Evolutionary conservation across 164 flowering plant genomes (phyloP).

Genomic region (Berberis vulgaris): DNA sequence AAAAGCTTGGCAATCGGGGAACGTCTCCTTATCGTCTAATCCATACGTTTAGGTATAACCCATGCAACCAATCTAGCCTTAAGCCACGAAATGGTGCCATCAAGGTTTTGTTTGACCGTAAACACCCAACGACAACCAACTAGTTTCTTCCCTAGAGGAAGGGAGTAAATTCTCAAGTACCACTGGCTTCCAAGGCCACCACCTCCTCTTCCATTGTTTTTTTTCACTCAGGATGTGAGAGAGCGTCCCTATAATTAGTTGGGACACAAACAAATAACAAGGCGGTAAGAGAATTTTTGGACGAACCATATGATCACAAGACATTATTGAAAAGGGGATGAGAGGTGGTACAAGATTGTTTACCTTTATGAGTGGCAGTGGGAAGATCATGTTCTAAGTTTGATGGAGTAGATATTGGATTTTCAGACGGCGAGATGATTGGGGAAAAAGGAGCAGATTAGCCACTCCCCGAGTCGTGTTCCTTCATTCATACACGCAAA

Average conservation of each 20-base stretch:
- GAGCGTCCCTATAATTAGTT: not conserved
- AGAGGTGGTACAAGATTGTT: not conserved
- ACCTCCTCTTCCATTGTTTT: not conserved
- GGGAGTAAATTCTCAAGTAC: not conserved
- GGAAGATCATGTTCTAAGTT: not conserved
- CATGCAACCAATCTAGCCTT: not conserved
- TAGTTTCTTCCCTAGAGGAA: not conserved
- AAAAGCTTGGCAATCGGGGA: not conserved
- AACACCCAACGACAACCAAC: not conserved
- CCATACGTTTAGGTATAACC: not conserved
- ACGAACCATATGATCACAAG: not conserved
- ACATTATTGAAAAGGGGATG: not conserved
- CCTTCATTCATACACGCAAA: not conserved
- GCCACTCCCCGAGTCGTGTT: not conserved
- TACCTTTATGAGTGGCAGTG: not conserved
- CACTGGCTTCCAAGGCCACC: not conserved
- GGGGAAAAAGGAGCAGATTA: not conserved
- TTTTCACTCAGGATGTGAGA: not conserved
- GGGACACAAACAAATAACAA: slow-evolving; percentile 1
- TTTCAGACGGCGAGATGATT: not conserved
- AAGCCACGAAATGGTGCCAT: not conserved
- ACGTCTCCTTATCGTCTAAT: not conserved
- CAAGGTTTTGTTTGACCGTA: not conserved
- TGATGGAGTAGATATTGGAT: not conserved
- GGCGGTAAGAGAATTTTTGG: not conserved